Conservation (phyloP, 129 eudicot species). For the Pittosporum tobira region DNA sequence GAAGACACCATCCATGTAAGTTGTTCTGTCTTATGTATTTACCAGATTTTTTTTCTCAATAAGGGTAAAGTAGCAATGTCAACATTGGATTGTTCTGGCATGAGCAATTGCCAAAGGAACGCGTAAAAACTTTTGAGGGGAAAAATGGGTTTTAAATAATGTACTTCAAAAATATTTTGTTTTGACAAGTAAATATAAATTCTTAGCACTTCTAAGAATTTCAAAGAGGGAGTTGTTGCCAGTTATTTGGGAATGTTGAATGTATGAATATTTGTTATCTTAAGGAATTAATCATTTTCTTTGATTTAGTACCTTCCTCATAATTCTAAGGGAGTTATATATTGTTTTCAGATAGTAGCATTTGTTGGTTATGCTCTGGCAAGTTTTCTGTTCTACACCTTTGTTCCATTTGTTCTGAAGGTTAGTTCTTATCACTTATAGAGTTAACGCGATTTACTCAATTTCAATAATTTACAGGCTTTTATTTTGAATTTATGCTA, state of each 20-base stretch:
- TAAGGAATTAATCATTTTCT: too few relatives aligned
- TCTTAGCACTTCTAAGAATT: too few relatives aligned
- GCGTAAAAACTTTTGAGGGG: too few relatives aligned
- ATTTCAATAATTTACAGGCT: not conserved
- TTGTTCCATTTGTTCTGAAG: conserved; percentile 73
- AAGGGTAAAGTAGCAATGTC: not conserved
- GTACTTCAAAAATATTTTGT: too few relatives aligned
- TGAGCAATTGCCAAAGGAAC: too few relatives aligned
- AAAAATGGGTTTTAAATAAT: too few relatives aligned
- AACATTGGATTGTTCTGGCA: too few relatives aligned
- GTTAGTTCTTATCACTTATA: conserved; percentile 23
- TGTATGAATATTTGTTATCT: too few relatives aligned
- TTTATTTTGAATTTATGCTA: not conserved
- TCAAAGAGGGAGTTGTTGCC: too few relatives aligned
- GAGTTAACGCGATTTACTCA: not conserved
- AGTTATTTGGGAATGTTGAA: too few relatives aligned
- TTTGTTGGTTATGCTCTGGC: conserved; percentile 56
- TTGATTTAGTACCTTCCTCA: not conserved
- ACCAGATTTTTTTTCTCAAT: not conserved
- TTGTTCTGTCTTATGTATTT: not conserved
- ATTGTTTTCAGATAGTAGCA: conserved; percentile 43
- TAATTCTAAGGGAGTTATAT: too few relatives aligned
- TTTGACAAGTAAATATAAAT: too few relatives aligned
- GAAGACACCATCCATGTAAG: not conserved
- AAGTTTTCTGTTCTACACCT: conserved; percentile 42